Conservation (phyloP, 192 early-diverging fungal species). For the Coemansia asiatica region DNA sequence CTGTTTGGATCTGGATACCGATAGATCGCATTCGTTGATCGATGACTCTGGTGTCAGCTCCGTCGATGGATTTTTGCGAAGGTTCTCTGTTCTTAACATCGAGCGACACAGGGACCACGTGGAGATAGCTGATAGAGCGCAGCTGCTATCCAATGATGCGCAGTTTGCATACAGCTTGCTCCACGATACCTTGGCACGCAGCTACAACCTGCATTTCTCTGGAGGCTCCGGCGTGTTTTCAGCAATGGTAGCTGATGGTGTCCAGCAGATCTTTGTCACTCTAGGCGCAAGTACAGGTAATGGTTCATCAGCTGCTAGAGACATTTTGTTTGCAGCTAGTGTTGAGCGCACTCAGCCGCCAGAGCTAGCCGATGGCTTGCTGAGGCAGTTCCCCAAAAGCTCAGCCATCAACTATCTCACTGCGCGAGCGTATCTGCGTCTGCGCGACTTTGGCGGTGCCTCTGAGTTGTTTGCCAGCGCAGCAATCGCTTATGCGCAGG, state of each 20-base stretch:
- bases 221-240: slow-evolving; percentile 35
- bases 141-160: neutral
- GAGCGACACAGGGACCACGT: slow-evolving; percentile 28
- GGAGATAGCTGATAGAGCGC: neutral
- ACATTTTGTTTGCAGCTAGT: slow-evolving; percentile 29
- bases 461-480: slow-evolving; percentile 38
- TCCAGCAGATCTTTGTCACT: slow-evolving; percentile 28
- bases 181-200: slow-evolving; percentile 33
- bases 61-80: slow-evolving; percentile 43
- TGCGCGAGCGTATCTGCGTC: slow-evolving; percentile 39
- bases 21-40: neutral
- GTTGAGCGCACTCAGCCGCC: slow-evolving; percentile 32
- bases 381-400: slow-evolving; percentile 37
- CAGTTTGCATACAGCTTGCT: slow-evolving; percentile 43
- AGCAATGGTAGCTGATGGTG: slow-evolving; percentile 46
- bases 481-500: slow-evolving; percentile 26
- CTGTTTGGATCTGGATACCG: neutral
- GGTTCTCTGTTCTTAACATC: slow-evolving; percentile 53
- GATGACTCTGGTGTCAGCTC: slow-evolving; percentile 8
- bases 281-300: slow-evolving; percentile 1
- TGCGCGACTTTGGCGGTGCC: slow-evolving; percentile 32
- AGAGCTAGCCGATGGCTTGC: slow-evolving; percentile 30
- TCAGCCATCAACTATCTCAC: slow-evolving; percentile 34
- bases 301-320: neutral
- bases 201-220: slow-evolving; percentile 21